Conservation (phyloP, 331 rosid genomes). For the Arachis monticola region DNA sequence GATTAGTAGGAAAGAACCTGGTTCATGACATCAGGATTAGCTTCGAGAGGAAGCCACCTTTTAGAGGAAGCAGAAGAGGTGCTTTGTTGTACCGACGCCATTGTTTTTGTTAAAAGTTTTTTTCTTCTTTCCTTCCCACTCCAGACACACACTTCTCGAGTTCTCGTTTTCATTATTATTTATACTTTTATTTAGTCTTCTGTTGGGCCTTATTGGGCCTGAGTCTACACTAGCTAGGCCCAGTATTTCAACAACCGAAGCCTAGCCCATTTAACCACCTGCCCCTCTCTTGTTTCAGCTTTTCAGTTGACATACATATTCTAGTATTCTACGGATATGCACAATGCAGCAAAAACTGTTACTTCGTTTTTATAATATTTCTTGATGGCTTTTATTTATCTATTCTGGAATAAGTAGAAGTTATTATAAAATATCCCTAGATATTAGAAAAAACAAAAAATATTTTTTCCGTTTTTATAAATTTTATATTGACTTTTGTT, state of each 20-base stretch:
- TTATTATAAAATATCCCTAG: no score
- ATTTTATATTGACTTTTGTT: no score
- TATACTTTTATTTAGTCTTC: background rate
- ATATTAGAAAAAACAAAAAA: no score
- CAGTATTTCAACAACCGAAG: background rate
- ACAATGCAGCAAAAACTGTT: no score
- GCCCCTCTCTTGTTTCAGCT: background rate
- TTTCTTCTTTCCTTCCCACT: background rate
- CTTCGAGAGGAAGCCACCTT: constrained; percentile 96
- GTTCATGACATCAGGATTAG: constrained; percentile 87
- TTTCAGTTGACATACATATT: background rate
- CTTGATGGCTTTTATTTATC: no score
- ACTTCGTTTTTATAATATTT: no score
- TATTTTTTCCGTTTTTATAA: no score
- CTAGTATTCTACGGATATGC: no score
- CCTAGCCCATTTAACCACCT: background rate
- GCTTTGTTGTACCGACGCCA: constrained; percentile 56
- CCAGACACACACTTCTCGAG: no score
- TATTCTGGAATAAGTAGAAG: no score
- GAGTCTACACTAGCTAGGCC: background rate
- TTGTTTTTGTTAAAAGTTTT: background rate
- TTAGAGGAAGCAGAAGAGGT: constrained; percentile 53
- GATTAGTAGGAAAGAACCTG: constrained; percentile 48
- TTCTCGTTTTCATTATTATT: background rate
- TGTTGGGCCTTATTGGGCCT: constrained; percentile 27